Percentiles rank a stretch among this genome's conserved stretches.
Conservation (phyloP, 495 filamentous ascomycete genomes). For the Tuber aestivum region DNA sequence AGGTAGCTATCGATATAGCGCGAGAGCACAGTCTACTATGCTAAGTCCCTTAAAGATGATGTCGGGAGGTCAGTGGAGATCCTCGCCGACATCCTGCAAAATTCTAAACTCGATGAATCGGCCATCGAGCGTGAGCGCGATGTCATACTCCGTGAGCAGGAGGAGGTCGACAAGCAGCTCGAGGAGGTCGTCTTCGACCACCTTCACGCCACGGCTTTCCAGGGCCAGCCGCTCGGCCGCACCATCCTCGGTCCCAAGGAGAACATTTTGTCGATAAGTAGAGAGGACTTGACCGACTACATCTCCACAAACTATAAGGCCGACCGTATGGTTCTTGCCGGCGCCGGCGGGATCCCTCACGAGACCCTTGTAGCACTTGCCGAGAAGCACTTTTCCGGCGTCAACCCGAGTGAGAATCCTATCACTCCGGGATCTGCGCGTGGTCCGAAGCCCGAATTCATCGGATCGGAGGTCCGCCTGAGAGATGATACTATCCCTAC, state of each 20-base stretch:
- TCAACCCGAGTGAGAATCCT: conserved; percentile 61
- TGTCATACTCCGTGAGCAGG: conserved; percentile 96
- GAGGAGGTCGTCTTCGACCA: conserved; percentile 99
- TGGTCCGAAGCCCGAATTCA: conserved; percentile 84
- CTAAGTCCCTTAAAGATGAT: conserved; percentile 96
- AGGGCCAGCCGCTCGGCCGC: conserved; percentile 88
- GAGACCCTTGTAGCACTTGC: conserved; percentile 88
- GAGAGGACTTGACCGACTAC: conserved; percentile 83
- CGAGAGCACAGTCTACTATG: conserved; percentile 99
- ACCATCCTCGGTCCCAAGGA: conserved; percentile 96
- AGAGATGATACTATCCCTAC: conserved; percentile 93
- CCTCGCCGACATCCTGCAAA: conserved; percentile 96
- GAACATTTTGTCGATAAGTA: conserved; percentile 94
- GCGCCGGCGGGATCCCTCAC: conserved; percentile 90
- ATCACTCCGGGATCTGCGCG: conserved; percentile 61
- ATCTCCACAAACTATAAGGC: conserved; percentile 99
- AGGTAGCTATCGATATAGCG: conserved; percentile 52
- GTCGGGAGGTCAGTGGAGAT: conserved; percentile 94
- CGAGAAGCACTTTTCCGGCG: conserved; percentile 83
- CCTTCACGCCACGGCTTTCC: conserved; percentile 95
- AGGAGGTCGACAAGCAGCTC: conserved; percentile 99
- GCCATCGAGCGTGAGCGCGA: conserved; percentile 97
- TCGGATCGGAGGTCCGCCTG: conserved; percentile 89
- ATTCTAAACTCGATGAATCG: conserved; percentile 87
- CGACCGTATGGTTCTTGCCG: conserved; percentile 98